A percentile compares a stretch with the other conserved stretches of the same genome.
Conservation (phyloP, 2,329 filamentous ascomycete genomes). For the Diaporthe vaccinii region DNA sequence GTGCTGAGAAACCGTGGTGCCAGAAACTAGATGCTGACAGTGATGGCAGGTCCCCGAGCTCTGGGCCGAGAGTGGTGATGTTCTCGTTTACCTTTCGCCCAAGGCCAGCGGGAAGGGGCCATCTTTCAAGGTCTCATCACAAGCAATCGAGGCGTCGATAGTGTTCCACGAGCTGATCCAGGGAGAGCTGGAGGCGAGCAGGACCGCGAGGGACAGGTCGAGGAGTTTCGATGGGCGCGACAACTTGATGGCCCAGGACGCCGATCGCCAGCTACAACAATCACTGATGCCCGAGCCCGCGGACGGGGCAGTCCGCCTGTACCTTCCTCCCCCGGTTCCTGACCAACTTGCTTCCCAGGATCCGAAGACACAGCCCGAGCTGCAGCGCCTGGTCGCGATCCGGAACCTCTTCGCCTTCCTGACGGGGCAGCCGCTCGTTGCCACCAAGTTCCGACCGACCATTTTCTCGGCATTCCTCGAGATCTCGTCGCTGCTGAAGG, state of each 20-base stretch:
- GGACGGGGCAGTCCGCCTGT: constrained; percentile 62
- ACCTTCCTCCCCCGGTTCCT: constrained; percentile 61
- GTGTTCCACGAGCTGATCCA: constrained; percentile 68
- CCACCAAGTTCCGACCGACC: constrained; percentile 65
- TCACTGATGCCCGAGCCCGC: constrained; percentile 48
- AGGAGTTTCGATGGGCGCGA: constrained; percentile 63
- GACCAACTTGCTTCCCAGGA: constrained; percentile 45
- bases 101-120: constrained; percentile 63
- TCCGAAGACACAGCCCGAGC: constrained; percentile 50
- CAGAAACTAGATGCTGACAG: constrained; percentile 26
- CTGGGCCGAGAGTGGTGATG: constrained; percentile 72
- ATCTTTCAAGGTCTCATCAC: constrained; percentile 72
- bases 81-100: constrained; percentile 70
- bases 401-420: constrained; percentile 77
- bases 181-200: constrained; percentile 55
- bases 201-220: constrained; percentile 51
- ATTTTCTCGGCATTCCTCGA: constrained; percentile 68
- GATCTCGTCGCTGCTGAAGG: constrained; percentile 66
- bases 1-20: background rate
- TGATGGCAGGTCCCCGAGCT: constrained; percentile 70
- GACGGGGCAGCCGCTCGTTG: constrained; percentile 73
- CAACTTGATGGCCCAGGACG: constrained; percentile 65
- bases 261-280: constrained; percentile 43
- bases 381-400: constrained; percentile 70
- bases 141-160: constrained; percentile 66